phyloP scores from a whole-genome alignment of 1,139 yeast genomes.

The Debaryomycetaceae sp. region DNA sequence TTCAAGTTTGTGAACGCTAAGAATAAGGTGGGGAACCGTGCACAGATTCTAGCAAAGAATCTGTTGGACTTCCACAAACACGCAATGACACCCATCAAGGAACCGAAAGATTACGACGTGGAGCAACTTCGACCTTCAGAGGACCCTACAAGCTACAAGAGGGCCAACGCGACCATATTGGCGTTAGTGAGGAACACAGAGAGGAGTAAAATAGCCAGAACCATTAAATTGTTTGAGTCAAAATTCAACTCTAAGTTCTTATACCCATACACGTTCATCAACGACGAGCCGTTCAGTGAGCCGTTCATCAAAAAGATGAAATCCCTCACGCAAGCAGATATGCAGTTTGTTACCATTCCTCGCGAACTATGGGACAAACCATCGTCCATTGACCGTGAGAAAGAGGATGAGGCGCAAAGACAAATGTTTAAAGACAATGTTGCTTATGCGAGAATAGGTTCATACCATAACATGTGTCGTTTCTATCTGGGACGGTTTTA shows the following conservation, averaged over 20 bases:
- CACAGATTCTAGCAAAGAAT: constrained; percentile 33
- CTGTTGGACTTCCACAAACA: constrained; percentile 28
- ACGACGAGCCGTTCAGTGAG: constrained; percentile 63
- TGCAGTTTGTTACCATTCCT: constrained; percentile 58
- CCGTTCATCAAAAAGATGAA: constrained; percentile 47
- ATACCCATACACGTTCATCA: constrained; percentile 79
- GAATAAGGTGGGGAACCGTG: constrained; percentile 22
- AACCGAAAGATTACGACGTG: constrained; percentile 48
- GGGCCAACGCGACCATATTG: constrained; percentile 71
- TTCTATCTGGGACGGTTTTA: constrained; percentile 60
- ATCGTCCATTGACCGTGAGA: constrained; percentile 42
- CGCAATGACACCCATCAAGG: constrained; percentile 32
- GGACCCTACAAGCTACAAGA: constrained; percentile 26
- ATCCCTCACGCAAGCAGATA: constrained; percentile 45
- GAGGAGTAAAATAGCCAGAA: constrained; percentile 39
- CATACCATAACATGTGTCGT: constrained; percentile 76
- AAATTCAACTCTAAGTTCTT: constrained; percentile 65
- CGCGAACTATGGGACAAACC: constrained; percentile 68
- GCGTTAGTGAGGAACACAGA: constrained; percentile 72
- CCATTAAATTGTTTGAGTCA: constrained; percentile 59
- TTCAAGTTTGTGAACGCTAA: constrained; percentile 32
- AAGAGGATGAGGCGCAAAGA: constrained; percentile 38
- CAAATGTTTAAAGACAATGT: constrained; percentile 44
- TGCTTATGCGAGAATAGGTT: constrained; percentile 59
- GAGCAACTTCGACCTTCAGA: constrained; percentile 36